Evolutionary conservation across 495 filamentous ascomycete genomes (phyloP), one percentile per base, ranked within the genome.

Genomic region (Penicillium manginii): DNA sequence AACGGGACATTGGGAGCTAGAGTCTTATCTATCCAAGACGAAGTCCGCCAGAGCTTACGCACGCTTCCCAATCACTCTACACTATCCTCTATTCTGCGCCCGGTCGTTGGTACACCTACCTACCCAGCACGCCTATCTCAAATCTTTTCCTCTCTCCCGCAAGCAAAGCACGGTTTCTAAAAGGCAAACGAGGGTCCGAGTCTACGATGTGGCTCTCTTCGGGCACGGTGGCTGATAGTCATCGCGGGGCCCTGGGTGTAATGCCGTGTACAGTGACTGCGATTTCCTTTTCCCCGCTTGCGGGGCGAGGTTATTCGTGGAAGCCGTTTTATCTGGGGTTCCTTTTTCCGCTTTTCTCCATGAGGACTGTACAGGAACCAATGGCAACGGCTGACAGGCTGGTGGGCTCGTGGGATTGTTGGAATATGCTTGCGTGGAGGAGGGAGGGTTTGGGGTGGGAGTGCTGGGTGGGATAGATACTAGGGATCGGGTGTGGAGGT

Each of bases 341-440:
- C 71, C 70, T 73, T 45, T 57, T 70, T 77, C 71, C 67, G 70
- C 75, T 81, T 70, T 70, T 48, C 60, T 67, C 76, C 55, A 75
- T 78, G 76, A 75, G 73, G 75, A 73, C 72, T 29, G 52, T 63
- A 35, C 63, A 66, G 72, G 74, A 77, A 75, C 76, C 62, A 81
- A 81, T 78, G 78, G 78, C 78, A 71, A 68, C 68, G 76, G 76
- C 70, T 62, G 31, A 79, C 62, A 81, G 59, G 39, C 54, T 56
- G 42, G 22, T 17, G 18, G 35, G 26, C 26, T 52, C 50, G 49
- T 32, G 18, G 3, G 48, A n/a, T 43, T 43, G 8, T 5, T 43
- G 5, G 35, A 11, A 12, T 10, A 46, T 53, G 12, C 15, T 19
- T 17, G 40, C 40, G 40, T 39, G 45, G 35, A 17, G 51, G 46